phyloP scores from a whole-genome alignment of 331 rosid species.

The Stylosanthes scabra region DNA sequence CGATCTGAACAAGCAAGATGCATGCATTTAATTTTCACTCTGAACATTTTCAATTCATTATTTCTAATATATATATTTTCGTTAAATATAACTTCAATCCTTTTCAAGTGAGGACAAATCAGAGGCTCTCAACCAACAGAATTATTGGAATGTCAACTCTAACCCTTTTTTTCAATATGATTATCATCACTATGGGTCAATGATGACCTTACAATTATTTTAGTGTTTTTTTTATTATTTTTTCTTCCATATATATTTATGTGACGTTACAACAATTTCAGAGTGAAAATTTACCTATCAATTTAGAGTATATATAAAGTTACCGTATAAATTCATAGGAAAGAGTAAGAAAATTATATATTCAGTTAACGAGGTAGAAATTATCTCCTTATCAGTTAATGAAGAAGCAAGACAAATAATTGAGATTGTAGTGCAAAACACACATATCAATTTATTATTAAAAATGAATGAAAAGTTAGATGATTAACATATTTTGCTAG shows the following conservation, averaged over 20 bases:
- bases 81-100: neutral
- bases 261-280: neutral
- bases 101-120: neutral
- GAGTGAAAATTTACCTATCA: neutral
- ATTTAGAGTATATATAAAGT: neutral
- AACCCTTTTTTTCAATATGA: neutral
- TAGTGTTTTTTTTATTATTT: neutral
- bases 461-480: no score
- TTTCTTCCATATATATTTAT: no score
- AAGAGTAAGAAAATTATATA: no score
- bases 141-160: constrained; percentile 1
- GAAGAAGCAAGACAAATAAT: no score
- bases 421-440: no score
- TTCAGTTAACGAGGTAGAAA: no score
- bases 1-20: neutral
- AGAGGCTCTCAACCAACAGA: neutral
- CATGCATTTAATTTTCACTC: neutral
- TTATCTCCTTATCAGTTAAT: no score
- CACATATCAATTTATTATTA: no score
- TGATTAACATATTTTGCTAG: no score
- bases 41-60: neutral
- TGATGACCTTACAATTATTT: neutral
- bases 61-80: neutral
- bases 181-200: neutral
- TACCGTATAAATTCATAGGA: no score